Percentiles rank a stretch among this genome's conserved stretches.
Evolutionary conservation across 2,329 filamentous ascomycete species (phyloP).

Genomic region (Ampelomyces quisqualis): DNA sequence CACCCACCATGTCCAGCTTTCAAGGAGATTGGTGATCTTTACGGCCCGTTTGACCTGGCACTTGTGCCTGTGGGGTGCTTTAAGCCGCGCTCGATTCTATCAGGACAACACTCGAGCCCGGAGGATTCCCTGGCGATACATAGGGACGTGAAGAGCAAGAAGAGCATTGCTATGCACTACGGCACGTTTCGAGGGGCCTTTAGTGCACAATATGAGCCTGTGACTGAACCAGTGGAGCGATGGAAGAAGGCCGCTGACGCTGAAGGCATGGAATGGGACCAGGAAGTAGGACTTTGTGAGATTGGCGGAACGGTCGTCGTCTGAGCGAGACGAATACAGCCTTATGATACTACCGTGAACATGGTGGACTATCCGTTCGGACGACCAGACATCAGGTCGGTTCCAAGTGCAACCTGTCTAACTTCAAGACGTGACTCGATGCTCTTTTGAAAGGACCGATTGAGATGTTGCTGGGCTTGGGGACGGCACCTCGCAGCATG

Average conservation of each 20-base stretch:
- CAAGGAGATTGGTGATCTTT: slow-evolving; percentile 48
- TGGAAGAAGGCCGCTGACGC: slow-evolving; percentile 50
- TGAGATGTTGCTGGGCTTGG: no score
- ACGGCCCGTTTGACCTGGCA: slow-evolving; percentile 54
- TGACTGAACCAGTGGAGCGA: slow-evolving; percentile 49
- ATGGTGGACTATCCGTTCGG: no score
- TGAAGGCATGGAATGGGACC: slow-evolving; percentile 43
- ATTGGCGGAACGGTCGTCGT: slow-evolving; percentile 52
- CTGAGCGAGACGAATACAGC: no score
- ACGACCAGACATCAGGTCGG: no score
- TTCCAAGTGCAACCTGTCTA: no score
- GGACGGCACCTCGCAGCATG: no score
- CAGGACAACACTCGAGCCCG: slow-evolving; percentile 50
- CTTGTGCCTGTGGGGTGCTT: slow-evolving; percentile 54
- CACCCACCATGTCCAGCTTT: slow-evolving; percentile 52
- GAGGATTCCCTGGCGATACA: slow-evolving; percentile 53
- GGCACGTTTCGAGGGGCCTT: slow-evolving; percentile 51
- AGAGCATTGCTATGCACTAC: slow-evolving; percentile 56
- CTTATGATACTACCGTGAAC: no score
- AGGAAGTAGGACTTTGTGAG: slow-evolving; percentile 45
- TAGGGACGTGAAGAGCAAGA: slow-evolving; percentile 49
- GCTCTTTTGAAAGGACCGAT: no score
- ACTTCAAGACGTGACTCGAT: no score
- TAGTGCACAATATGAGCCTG: slow-evolving; percentile 51
- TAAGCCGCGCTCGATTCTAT: slow-evolving; percentile 48